phyloP scores from a whole-genome alignment of 495 filamentous ascomycete genomes.

The Rostrohypoxylon terebratum region DNA sequence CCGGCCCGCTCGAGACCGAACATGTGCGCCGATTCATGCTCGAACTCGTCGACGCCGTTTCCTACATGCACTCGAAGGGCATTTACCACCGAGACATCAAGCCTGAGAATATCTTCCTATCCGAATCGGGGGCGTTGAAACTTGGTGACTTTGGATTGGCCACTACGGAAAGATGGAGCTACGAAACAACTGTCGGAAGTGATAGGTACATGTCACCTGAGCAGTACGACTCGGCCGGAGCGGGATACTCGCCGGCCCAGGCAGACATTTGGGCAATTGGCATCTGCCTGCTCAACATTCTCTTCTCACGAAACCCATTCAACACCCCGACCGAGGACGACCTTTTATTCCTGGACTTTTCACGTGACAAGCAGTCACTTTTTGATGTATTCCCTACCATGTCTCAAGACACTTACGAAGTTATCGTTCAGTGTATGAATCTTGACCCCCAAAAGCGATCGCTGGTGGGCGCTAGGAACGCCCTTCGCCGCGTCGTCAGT shows the following conservation, averaged over 20 bases:
- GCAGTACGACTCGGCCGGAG: conserved; percentile 87
- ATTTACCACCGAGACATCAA: conserved; percentile 99
- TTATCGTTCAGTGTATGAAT: conserved; percentile 86
- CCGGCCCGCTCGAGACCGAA: conserved; percentile 91
- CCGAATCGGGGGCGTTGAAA: conserved; percentile 87
- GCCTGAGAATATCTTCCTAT: conserved; percentile 98
- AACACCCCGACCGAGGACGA: conserved; percentile 86
- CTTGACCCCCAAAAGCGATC: conserved; percentile 92
- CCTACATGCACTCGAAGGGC: conserved; percentile 89
- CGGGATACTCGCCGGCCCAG: conserved; percentile 90
- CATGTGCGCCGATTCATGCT: conserved; percentile 98
- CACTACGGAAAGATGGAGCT: conserved; percentile 85
- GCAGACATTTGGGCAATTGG: conserved; percentile 97
- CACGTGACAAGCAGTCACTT: conserved; percentile 88
- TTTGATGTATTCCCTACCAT: conserved; percentile 99
- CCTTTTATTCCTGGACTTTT: conserved; percentile 90
- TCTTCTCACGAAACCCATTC: conserved; percentile 97
- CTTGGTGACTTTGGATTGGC: conserved; percentile 96
- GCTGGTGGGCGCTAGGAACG: conserved; percentile 77
- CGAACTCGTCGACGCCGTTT: conserved; percentile 88
- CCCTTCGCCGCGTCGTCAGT: conserved; percentile 79
- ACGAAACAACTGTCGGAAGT: conserved; percentile 92
- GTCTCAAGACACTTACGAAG: conserved; percentile 96
- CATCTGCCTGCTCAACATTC: conserved; percentile 93
- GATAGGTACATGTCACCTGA: conserved; percentile 99